Conservation (phyloP, 2,329 filamentous ascomycete genomes). For the Tolypocladium sp. region DNA sequence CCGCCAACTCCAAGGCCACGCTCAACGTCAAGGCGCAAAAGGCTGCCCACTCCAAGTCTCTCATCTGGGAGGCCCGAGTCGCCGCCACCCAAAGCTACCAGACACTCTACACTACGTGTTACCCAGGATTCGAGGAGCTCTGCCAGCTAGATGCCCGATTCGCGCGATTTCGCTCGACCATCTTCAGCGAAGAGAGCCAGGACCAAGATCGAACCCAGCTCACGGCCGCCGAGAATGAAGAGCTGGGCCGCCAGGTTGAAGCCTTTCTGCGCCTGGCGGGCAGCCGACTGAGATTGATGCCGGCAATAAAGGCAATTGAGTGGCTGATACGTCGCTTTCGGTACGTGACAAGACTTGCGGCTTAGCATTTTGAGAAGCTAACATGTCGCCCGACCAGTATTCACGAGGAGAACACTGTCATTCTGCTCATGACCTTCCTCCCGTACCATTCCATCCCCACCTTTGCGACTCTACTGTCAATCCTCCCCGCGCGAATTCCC, state of each 20-base stretch:
- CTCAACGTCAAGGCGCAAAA: slow-evolving; percentile 91
- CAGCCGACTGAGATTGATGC: slow-evolving; percentile 69
- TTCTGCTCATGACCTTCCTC: slow-evolving; percentile 75
- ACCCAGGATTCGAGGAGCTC: slow-evolving; percentile 83
- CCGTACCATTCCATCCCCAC: slow-evolving; percentile 83
- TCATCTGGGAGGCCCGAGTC: slow-evolving; percentile 82
- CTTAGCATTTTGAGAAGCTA: not conserved
- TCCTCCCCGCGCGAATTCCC: slow-evolving; percentile 69
- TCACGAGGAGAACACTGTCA: slow-evolving; percentile 80
- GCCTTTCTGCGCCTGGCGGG: slow-evolving; percentile 75
- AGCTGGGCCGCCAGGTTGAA: slow-evolving; percentile 69
- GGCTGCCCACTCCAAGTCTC: slow-evolving; percentile 81
- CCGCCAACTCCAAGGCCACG: slow-evolving; percentile 79
- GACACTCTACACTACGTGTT: slow-evolving; percentile 76
- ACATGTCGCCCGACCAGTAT: slow-evolving; percentile 43
- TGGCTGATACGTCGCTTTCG: slow-evolving; percentile 89
- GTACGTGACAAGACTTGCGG: slow-evolving; percentile 35
- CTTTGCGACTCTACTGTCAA: slow-evolving; percentile 79
- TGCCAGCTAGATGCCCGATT: slow-evolving; percentile 82
- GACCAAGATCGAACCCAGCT: slow-evolving; percentile 80
- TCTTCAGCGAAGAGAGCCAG: slow-evolving; percentile 94
- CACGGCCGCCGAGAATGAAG: slow-evolving; percentile 70
- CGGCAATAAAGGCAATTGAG: slow-evolving; percentile 84
- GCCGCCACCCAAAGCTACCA: slow-evolving; percentile 87
- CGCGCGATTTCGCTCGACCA: slow-evolving; percentile 58